These are phyloP conservation scores for Bromus sterilis DNA, from an alignment of 176 grass and related monocot species.

Conservation along the genomic window DNA sequence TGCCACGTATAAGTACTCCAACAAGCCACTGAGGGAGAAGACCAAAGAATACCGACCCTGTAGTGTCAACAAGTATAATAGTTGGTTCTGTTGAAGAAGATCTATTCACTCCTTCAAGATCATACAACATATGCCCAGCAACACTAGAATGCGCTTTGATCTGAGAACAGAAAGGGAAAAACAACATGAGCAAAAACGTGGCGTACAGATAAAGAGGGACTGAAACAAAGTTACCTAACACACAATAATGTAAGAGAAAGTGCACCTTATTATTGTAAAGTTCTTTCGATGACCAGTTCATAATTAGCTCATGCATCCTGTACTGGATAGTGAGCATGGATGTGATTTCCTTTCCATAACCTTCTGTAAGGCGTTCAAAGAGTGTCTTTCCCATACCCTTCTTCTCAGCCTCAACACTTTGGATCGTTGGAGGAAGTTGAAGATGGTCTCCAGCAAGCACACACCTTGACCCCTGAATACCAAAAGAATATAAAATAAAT, in stretches of 20 bases:
- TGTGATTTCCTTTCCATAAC: constrained; percentile 71
- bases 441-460: constrained; percentile 93
- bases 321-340: constrained; percentile 92
- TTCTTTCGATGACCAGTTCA: constrained; percentile 98
- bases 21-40: neutral
- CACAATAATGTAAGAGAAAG: neutral
- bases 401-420: constrained; percentile 90
- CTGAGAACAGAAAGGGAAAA: constrained; percentile 31
- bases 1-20: neutral
- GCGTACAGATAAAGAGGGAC: neutral
- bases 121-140: constrained; percentile 74
- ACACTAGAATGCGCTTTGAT: constrained; percentile 85
- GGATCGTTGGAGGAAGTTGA: constrained; percentile 89
- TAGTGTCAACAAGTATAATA: constrained; percentile 94
- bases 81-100: constrained; percentile 82
- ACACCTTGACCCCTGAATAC: constrained; percentile 68
- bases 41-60: constrained; percentile 52
- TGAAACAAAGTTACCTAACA: neutral
- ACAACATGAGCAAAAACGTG: neutral
- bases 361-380: constrained; percentile 76
- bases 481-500: neutral
- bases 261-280: constrained; percentile 85
- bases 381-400: constrained; percentile 91
- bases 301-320: constrained; percentile 91
- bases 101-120: constrained; percentile 73